Evolutionary conservation across 1,139 yeast genomes (phyloP), one percentile per base, ranked within the genome.

Genomic region (Blastobotrys raffinosifermentans): DNA sequence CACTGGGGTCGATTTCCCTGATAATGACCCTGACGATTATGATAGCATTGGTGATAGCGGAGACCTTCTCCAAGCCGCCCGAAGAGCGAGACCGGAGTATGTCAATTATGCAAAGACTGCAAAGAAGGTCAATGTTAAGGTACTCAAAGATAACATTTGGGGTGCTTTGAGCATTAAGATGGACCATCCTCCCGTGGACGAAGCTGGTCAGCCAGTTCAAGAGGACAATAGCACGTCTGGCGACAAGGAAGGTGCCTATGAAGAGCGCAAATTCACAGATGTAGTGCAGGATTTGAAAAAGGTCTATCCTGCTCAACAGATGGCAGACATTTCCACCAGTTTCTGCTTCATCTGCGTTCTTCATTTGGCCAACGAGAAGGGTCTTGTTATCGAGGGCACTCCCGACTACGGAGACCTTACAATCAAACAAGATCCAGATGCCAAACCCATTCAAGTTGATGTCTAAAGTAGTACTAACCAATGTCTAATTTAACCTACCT

Each of bases 301-400:
- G 2, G 54, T 53, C 29, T 67, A 67, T 44, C 51, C 57, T 4
- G 49, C 54, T 9, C 57, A 58, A 31, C 64, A 64, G 30, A 49
- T 61, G 49, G 50, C 58, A 10, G 95, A 87, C 43, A 63, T 87
- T 7, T 83, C 95, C 1, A 86, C 96, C 0, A 81, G 94, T 63
- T 83, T 84, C 59, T 84, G 86, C 54, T 87, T 86, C 54, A 84
- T 86, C 43, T 84, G 95, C 54, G 63, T 85, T 45, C 64, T 86
- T 26, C 96, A 87, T 62, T 68, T 87, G 48, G 95, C 96, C 7
- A 87, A 87, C 55, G 96, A 87, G 55, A 85, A 86, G 54, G 91
- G 91, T 0, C 66, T 87, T 32, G 60, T 67, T 2, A 74, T 91
- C n/a, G 63, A 70, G 13, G 71, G 77, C 44, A 77, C 69, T 26